phyloP scores from a whole-genome alignment of 257 asterid species.

The Verbascum thapsus region DNA sequence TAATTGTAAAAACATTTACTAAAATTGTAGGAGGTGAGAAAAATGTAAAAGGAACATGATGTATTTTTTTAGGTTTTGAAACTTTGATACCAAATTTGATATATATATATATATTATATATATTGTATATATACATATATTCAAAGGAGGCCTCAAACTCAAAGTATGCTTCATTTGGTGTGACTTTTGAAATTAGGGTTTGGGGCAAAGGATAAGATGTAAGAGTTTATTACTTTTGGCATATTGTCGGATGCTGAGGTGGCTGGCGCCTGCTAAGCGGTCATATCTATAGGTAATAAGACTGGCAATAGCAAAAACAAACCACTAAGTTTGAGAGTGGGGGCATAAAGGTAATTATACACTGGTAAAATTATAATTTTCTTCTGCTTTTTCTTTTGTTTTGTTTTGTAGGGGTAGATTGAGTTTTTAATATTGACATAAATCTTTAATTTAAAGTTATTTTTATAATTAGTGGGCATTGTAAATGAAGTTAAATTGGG shows the following conservation, averaged over 20 bases:
- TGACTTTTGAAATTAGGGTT: slow-evolving; percentile 5
- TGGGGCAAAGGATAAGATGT: neutral
- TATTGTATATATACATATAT: no score
- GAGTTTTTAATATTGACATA: no score
- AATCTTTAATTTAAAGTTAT: no score
- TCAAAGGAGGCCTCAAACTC: no score
- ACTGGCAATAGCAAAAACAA: neutral
- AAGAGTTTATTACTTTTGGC: neutral
- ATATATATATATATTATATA: no score
- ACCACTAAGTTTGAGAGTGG: neutral
- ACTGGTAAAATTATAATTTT: neutral
- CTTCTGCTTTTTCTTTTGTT: neutral
- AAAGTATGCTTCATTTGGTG: neutral
- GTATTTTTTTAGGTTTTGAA: neutral
- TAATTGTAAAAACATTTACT: no score
- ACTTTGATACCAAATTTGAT: neutral
- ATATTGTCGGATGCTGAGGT: neutral
- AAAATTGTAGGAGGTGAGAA: no score
- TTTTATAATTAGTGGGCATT: no score
- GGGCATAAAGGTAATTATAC: neutral
- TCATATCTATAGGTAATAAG: neutral
- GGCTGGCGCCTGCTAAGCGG: slow-evolving; percentile 3
- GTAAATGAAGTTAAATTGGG: no score
- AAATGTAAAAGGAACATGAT: no score
- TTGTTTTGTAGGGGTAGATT: no score